A percentile compares a stretch with the other conserved stretches of the same genome.
Conservation (phyloP, 1,284 basidiomycete genomes). For the Leccinum pachyderme region DNA sequence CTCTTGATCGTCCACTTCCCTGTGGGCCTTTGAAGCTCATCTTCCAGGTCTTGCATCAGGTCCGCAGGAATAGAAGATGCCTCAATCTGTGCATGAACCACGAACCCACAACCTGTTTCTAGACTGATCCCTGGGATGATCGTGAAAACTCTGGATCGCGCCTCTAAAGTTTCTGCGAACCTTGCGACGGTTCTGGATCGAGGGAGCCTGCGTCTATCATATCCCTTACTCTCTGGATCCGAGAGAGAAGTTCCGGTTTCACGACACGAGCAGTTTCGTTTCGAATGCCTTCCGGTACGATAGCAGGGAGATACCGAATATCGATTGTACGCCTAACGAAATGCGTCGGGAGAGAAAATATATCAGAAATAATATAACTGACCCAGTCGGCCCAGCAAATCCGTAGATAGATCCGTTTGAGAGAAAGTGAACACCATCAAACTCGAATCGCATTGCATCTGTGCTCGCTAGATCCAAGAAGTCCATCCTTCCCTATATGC, state of each 20-base stretch:
- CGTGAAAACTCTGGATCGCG: background rate
- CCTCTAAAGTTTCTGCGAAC: conserved; percentile 6
- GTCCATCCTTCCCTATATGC: conserved; percentile 65
- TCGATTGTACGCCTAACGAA: conserved; percentile 52
- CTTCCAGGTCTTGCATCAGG: conserved; percentile 66
- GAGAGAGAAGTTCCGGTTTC: conserved; percentile 60
- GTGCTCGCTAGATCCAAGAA: conserved; percentile 48
- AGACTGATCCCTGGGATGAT: conserved; percentile 12
- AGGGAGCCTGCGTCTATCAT: conserved; percentile 62
- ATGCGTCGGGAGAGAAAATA: background rate
- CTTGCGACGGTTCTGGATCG: conserved; percentile 43
- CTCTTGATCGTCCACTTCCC: conserved; percentile 58
- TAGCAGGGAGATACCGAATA: conserved; percentile 64
- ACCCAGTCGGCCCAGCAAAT: conserved; percentile 69
- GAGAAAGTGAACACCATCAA: conserved; percentile 78
- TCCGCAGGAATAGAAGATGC: conserved; percentile 48
- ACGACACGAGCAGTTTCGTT: conserved; percentile 68
- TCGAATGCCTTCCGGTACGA: conserved; percentile 52
- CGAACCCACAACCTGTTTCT: conserved; percentile 54
- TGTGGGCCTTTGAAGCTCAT: conserved; percentile 68
- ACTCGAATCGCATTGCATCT: conserved; percentile 63
- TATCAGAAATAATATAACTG: conserved; percentile 14
- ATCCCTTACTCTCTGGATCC: conserved; percentile 58
- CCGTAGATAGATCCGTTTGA: conserved; percentile 78
- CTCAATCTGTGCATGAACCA: conserved; percentile 60